Base-by-base conservation (phyloP, 2,329 filamentous ascomycete species). In the Pyrenochaeta sp. region DNA sequence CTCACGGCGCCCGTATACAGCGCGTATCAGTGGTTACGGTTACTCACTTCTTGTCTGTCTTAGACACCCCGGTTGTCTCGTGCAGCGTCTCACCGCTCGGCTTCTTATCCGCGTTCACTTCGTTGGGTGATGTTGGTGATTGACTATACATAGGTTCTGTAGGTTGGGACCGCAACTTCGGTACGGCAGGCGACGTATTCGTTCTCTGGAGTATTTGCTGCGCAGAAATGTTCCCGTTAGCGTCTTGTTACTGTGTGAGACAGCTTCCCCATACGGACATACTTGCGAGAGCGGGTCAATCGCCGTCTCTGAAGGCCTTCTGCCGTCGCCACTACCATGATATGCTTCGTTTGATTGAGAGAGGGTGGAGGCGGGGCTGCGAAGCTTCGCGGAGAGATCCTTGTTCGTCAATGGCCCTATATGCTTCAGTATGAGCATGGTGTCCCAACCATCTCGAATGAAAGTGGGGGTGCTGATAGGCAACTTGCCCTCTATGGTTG, bases 231-330 rank as follows among this genome's bases (percentile, higher is more conserved):
- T 45, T 21, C 14, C 15, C 9, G 39, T 68, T 48, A 66, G 63
- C 63, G 43, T 47, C 42, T 32, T 11, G 21, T 15, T 9, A 42
- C 40, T 37, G 30, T 45, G 30, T 23, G 41, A 35, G 12, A 18
- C 18, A 44, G 15, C 29, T 58, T 39, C 39, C 58, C 44, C 23
- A 54, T 54, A 37, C 56, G 54, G 56, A 75, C 82, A 61, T 82
- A 90, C 87, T 75, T 89, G 85, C 45, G 87, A 89, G 60, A 90
- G 78, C 51, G 87, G 87, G 73, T 90, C 87, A 57, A 89, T 87
- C 21, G 80, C 80, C 9, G 67, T 58, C 46, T 82, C 79, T 23
- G 63, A 60, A 30, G 59, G 30, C 33, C 49, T 50, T 43, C 47
- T 56, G 10, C 48, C 55, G 11, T 67, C 56, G 17, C 48, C 33